These are phyloP conservation scores for Ceratocystis colombiana DNA, from an alignment of 2,329 filamentous ascomycete species.

Conservation along the genomic window DNA sequence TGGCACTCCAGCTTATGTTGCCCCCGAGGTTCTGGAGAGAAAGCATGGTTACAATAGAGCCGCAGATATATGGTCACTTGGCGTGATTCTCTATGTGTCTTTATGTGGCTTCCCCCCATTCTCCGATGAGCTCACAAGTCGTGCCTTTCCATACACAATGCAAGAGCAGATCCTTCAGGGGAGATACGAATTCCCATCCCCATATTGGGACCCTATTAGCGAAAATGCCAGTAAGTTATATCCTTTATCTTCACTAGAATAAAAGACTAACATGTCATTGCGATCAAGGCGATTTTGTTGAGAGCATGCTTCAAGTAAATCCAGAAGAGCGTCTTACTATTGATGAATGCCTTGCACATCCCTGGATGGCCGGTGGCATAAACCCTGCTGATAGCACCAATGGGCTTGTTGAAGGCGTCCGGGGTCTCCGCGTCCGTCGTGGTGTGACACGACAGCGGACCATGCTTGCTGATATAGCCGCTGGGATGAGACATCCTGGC, in stretches of 20 bases:
- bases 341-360: slow-evolving; percentile 81
- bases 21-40: slow-evolving; percentile 76
- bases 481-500: not conserved
- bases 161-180: slow-evolving; percentile 84
- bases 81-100: slow-evolving; percentile 96
- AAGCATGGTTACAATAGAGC: slow-evolving; percentile 82
- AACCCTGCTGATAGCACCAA: slow-evolving; percentile 78
- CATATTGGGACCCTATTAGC: slow-evolving; percentile 85
- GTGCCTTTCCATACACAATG: slow-evolving; percentile 75
- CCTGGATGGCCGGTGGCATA: slow-evolving; percentile 63
- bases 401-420: slow-evolving; percentile 78
- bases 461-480: slow-evolving; percentile 44
- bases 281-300: slow-evolving; percentile 67
- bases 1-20: slow-evolving; percentile 94
- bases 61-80: slow-evolving; percentile 92
- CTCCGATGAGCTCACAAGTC: slow-evolving; percentile 74
- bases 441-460: slow-evolving; percentile 76
- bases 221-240: slow-evolving; percentile 58
- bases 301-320: slow-evolving; percentile 86
- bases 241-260: not conserved
- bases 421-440: slow-evolving; percentile 70
- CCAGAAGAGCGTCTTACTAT: slow-evolving; percentile 74
- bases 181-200: slow-evolving; percentile 86
- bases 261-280: slow-evolving; percentile 18
- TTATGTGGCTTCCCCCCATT: slow-evolving; percentile 95